A percentile compares a stretch with the other conserved stretches of the same genome.
These are phyloP conservation scores for Thraustochytrium sp. DNA, from an alignment of 352 stramenopile species.

Conservation along the genomic window DNA sequence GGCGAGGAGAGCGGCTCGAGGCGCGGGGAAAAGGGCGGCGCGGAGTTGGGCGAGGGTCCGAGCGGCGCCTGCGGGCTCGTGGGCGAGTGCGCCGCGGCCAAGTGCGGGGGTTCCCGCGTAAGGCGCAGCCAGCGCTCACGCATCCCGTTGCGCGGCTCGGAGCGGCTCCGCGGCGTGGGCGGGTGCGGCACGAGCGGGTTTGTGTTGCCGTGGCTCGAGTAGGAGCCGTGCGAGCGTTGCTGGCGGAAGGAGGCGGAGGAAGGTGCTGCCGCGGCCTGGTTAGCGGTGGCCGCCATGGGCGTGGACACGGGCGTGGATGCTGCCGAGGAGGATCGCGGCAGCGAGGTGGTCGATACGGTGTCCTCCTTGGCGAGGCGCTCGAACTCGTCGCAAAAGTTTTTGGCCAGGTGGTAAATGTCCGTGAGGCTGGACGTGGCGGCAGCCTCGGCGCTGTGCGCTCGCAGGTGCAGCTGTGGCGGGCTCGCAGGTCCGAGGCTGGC, in stretches of 20 bases:
- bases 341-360: too few relatives aligned
- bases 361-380: too few relatives aligned
- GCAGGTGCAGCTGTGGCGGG: neutral
- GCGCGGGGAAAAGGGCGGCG: too few relatives aligned
- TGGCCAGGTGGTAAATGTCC: neutral
- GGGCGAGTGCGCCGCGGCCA: neutral
- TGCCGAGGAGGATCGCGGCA: too few relatives aligned
- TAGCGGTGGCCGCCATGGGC: neutral
- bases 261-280: neutral
- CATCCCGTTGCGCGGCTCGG: neutral
- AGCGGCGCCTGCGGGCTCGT: neutral
- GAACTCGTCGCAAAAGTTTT: conserved; percentile 20
- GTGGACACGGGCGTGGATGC: too few relatives aligned
- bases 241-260: too few relatives aligned
- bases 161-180: neutral
- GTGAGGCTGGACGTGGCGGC: neutral
- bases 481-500: neutral
- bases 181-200: neutral
- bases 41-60: too few relatives aligned
- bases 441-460: neutral
- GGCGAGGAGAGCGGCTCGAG: too few relatives aligned
- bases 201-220: neutral
- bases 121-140: neutral
- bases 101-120: neutral
- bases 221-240: neutral